phyloP scores from a whole-genome alignment of 768 basidiomycete genomes.

The Serendipita sp. region DNA sequence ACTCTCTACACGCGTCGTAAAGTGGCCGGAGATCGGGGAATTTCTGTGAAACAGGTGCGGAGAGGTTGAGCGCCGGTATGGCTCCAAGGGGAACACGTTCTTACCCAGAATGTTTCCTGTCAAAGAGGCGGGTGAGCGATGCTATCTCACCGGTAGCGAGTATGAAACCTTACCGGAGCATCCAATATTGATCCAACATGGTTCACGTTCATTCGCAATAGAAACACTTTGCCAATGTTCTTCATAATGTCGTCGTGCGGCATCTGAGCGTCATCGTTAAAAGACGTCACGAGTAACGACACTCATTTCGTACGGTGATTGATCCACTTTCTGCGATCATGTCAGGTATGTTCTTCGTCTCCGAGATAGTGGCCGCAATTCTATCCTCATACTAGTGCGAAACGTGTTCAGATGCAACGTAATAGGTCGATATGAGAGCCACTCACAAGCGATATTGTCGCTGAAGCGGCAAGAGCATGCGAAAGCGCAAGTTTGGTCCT shows the following conservation, averaged over 20 bases:
- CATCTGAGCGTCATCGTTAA: conserved; percentile 17
- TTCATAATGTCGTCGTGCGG: conserved; percentile 77
- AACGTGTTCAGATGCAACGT: neutral
- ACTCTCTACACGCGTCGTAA: conserved; percentile 85
- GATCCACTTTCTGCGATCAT: conserved; percentile 87
- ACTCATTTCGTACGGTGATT: conserved; percentile 56
- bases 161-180: conserved; percentile 53
- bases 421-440: neutral
- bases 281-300: conserved; percentile 43
- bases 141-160: conserved; percentile 9
- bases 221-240: conserved; percentile 88
- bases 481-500: conserved; percentile 95
- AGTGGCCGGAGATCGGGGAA: conserved; percentile 91
- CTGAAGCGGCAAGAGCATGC: conserved; percentile 89
- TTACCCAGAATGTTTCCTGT: conserved; percentile 91
- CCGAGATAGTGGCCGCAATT: conserved; percentile 84
- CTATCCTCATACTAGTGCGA: conserved; percentile 66
- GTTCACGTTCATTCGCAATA: conserved; percentile 85
- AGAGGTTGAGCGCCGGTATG: neutral
- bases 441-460: conserved; percentile 81
- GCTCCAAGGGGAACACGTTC: neutral
- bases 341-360: conserved; percentile 92
- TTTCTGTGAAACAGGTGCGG: conserved; percentile 33
- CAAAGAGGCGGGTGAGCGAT: neutral
- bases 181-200: conserved; percentile 94